A percentile compares a stretch with the other conserved stretches of the same genome.
Evolutionary conservation across 139 green algal species (phyloP).

Genomic region (Coelastrella sp.): DNA sequence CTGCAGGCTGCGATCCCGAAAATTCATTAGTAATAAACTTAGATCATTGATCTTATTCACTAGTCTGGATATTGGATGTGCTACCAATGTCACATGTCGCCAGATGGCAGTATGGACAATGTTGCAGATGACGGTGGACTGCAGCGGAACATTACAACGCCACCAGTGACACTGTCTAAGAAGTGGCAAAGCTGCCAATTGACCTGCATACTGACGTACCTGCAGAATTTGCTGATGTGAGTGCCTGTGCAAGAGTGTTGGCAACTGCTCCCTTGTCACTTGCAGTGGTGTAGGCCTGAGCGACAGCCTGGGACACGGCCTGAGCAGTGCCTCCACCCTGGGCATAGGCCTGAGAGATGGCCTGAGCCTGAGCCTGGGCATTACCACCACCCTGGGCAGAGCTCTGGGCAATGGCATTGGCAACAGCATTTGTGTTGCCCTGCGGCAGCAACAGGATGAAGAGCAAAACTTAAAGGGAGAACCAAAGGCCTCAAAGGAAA

Average conservation of each 20-base stretch:
- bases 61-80: too few relatives aligned
- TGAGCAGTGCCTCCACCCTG: constrained; percentile 25
- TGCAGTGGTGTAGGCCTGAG: constrained; percentile 44
- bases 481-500: too few relatives aligned
- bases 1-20: too few relatives aligned
- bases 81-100: too few relatives aligned
- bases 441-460: neutral
- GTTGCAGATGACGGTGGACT: too few relatives aligned
- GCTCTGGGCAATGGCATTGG: constrained; percentile 10
- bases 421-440: constrained; percentile 1
- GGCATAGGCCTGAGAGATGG: constrained; percentile 15
- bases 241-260: neutral
- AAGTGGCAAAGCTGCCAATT: neutral
- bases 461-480: too few relatives aligned
- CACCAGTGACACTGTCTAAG: too few relatives aligned
- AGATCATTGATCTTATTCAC: too few relatives aligned
- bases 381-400: neutral
- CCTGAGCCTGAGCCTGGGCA: neutral
- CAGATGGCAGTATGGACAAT: too few relatives aligned
- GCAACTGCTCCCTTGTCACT: neutral
- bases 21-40: too few relatives aligned
- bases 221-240: neutral
- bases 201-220: neutral
- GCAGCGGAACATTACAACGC: too few relatives aligned
- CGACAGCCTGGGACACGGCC: constrained; percentile 45